A percentile compares a stretch with the other conserved stretches of the same genome.
Evolutionary conservation across 192 early-diverging fungal species (phyloP).

Genomic region (Pecoramyces ruminantium): DNA sequence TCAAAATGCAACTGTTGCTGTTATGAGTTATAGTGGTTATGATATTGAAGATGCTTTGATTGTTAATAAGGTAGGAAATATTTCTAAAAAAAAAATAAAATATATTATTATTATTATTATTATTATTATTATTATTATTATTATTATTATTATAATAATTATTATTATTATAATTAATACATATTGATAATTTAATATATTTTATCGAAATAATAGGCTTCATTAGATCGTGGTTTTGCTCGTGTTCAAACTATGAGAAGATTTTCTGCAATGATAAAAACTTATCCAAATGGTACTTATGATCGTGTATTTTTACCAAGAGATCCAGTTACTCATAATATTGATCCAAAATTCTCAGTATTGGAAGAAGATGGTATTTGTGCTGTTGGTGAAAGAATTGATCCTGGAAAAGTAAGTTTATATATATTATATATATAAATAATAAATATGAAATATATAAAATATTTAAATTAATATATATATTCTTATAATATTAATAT

Average conservation of each 20-base stretch:
- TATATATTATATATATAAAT: not conserved
- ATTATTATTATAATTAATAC: too few species aligned
- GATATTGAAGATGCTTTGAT: constrained; percentile 98
- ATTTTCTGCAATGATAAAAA: constrained; percentile 64
- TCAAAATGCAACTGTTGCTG: constrained; percentile 78
- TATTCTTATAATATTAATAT: too few species aligned
- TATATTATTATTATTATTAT: too few species aligned
- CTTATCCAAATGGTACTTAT: constrained; percentile 74
- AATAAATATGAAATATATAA: constrained; percentile 24
- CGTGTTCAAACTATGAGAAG: constrained; percentile 89
- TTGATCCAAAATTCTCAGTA: constrained; percentile 32
- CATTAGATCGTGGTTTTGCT: constrained; percentile 88
- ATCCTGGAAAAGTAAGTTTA: constrained; percentile 29
- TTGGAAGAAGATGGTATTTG: constrained; percentile 85
- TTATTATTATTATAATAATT: too few species aligned
- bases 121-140: too few species aligned
- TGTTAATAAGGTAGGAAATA: constrained; percentile 54
- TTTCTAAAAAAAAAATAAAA: not conserved
- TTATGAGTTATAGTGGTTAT: constrained; percentile 95
- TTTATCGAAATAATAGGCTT: too few species aligned
- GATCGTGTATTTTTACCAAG: constrained; percentile 40
- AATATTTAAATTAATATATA: constrained; percentile 5
- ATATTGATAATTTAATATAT: not conserved
- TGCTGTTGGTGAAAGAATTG: constrained; percentile 59
- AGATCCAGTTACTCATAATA: constrained; percentile 11